These are phyloP conservation scores for Claviceps sp. DNA, from an alignment of 2,329 filamentous ascomycete species.

Conservation along the genomic window DNA sequence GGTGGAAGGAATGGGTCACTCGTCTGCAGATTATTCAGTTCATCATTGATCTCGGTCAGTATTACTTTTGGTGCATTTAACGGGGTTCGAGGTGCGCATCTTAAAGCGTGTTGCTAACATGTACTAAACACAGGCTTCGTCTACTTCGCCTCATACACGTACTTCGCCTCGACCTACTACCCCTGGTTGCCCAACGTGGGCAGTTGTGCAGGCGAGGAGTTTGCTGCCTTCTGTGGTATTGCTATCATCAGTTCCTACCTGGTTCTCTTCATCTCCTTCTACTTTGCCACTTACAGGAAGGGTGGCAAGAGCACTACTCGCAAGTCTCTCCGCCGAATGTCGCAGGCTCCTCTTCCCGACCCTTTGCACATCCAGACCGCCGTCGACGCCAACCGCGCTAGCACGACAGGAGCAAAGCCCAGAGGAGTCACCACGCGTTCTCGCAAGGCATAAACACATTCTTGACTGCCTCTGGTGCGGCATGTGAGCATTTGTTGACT, in stretches of 20 bases:
- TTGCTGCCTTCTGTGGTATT: conserved; percentile 85
- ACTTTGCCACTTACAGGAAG: conserved; percentile 91
- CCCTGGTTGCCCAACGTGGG: conserved; percentile 70
- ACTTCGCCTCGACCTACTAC: conserved; percentile 90
- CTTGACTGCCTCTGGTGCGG: neutral
- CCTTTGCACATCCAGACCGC: conserved; percentile 58
- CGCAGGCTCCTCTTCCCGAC: conserved; percentile 59
- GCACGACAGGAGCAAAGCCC: conserved; percentile 39
- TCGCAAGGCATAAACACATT: conserved; percentile 44
- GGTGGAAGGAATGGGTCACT: conserved; percentile 99
- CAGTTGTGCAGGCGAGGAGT: conserved; percentile 88
- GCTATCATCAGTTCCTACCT: conserved; percentile 89
- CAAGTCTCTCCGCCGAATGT: conserved; percentile 57
- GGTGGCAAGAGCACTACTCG: conserved; percentile 70
- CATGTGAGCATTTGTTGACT: neutral
- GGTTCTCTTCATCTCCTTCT: conserved; percentile 97
- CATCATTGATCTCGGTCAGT: conserved; percentile 84
- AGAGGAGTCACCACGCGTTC: conserved; percentile 52
- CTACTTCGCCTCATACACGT: conserved; percentile 98
- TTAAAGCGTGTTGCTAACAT: conserved; percentile 1
- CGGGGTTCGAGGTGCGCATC: neutral
- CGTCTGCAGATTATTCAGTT: conserved; percentile 95
- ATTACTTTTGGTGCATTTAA: neutral
- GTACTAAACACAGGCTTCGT: conserved; percentile 57
- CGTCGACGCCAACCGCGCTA: conserved; percentile 37